phyloP scores from a whole-genome alignment of 148 eudicot genomes.

The Rhododendron ferrugineum region DNA sequence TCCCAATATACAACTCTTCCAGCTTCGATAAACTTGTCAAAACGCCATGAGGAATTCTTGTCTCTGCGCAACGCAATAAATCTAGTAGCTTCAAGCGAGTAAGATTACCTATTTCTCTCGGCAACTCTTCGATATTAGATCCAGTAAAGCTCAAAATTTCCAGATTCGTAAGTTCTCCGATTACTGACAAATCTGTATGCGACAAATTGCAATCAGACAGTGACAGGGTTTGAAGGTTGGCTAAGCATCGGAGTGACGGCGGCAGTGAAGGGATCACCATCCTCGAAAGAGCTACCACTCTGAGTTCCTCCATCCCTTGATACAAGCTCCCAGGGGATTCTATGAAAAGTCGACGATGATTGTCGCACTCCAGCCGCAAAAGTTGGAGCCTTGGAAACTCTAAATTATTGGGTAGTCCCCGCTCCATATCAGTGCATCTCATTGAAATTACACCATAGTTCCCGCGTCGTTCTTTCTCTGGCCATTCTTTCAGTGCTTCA shows the following conservation, averaged over 20 bases:
- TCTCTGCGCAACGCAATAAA: not conserved
- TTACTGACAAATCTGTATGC: no score
- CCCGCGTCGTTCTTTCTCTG: not conserved
- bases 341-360: not conserved
- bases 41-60: not conserved
- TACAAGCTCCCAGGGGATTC: not conserved
- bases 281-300: not conserved
- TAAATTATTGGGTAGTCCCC: not conserved
- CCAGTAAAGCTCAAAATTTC: not conserved
- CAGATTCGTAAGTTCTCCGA: not conserved
- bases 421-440: not conserved
- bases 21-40: not conserved
- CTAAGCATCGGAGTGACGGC: not conserved
- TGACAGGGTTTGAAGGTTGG: not conserved
- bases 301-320: not conserved
- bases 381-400: not conserved
- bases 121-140: not conserved
- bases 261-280: not conserved
- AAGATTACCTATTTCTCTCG: not conserved
- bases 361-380: not conserved
- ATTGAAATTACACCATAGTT: not conserved
- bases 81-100: not conserved
- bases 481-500: not conserved
- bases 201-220: not conserved
- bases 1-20: not conserved